Conservation (phyloP, 345 rosid species). For the Salix caprea region DNA sequence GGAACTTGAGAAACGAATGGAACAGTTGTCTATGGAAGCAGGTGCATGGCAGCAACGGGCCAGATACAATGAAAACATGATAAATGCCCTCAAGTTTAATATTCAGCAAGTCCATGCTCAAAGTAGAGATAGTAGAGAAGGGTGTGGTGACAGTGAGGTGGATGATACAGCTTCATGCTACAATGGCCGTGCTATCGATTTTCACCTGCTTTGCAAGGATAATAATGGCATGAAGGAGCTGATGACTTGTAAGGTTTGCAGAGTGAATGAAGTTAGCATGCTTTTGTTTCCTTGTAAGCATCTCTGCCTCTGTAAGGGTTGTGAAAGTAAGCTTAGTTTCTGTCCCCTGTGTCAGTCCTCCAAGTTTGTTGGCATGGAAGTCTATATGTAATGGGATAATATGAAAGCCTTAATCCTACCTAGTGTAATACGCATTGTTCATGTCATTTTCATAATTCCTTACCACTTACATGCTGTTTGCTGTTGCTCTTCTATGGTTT, state of each 20-base stretch:
- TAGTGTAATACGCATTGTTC: constrained; percentile 18
- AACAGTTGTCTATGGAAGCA: constrained; percentile 61
- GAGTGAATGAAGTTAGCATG: constrained; percentile 69
- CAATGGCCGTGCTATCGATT: constrained; percentile 47
- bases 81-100: constrained; percentile 56
- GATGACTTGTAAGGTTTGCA: constrained; percentile 74
- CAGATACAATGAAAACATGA: constrained; percentile 63
- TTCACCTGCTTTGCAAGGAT: constrained; percentile 46
- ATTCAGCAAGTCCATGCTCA: constrained; percentile 66
- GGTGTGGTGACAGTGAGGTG: constrained; percentile 89
- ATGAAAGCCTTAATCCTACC: constrained; percentile 17
- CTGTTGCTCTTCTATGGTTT: constrained; percentile 1
- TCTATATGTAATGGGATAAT: constrained; percentile 49
- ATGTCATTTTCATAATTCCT: constrained; percentile 15
- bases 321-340: constrained; percentile 75
- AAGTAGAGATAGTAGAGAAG: constrained; percentile 69
- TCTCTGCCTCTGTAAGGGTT: constrained; percentile 84
- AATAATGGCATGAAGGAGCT: constrained; percentile 31
- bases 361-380: constrained; percentile 76
- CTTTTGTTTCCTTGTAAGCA: constrained; percentile 91
- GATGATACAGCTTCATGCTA: constrained; percentile 86
- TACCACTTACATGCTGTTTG: neutral
- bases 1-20: constrained; percentile 75
- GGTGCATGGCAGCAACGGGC: constrained; percentile 80
- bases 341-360: constrained; percentile 84